These are phyloP conservation scores for Hypoxylon trugodes DNA, from an alignment of 495 filamentous ascomycete genomes.

Conservation along the genomic window DNA sequence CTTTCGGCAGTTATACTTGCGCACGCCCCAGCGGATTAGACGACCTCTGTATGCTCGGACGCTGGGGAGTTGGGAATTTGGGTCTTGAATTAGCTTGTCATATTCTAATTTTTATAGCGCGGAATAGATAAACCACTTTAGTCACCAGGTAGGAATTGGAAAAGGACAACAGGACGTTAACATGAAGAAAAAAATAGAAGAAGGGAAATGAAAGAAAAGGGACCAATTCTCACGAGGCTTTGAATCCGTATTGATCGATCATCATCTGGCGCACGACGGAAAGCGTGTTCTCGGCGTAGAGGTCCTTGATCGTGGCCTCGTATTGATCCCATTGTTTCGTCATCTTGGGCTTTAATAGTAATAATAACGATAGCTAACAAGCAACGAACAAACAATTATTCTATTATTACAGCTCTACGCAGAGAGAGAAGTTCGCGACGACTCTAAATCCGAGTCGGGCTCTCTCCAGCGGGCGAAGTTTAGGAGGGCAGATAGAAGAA, in stretches of 20 bases:
- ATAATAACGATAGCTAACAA: neutral
- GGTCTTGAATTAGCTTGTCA: neutral
- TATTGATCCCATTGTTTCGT: slow-evolving; percentile 55
- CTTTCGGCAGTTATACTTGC: slow-evolving; percentile 55
- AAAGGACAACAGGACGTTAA: neutral
- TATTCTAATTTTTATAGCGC: neutral
- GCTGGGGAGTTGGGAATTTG: neutral
- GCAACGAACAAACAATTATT: too few species aligned
- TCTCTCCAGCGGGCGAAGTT: too few species aligned
- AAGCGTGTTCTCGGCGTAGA: slow-evolving; percentile 56
- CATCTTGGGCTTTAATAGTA: slow-evolving; percentile 41
- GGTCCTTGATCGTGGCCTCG: slow-evolving; percentile 46
- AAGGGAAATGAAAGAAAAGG: neutral
- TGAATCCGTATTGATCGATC: slow-evolving; percentile 53
- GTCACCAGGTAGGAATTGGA: neutral
- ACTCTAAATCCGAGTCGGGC: neutral
- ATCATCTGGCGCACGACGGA: slow-evolving; percentile 52
- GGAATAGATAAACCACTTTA: too few species aligned
- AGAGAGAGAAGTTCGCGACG: too few species aligned
- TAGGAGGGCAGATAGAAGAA: slow-evolving; percentile 2
- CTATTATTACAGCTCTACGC: too few species aligned
- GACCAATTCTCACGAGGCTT: slow-evolving; percentile 52
- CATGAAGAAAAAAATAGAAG: neutral
- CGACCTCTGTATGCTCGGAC: slow-evolving; percentile 52
- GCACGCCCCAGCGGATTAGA: slow-evolving; percentile 54